Percentiles rank a stretch among this genome's conserved stretches.
Conservation (phyloP, 129 eudicot species). For the Scalesia atractyloides region DNA sequence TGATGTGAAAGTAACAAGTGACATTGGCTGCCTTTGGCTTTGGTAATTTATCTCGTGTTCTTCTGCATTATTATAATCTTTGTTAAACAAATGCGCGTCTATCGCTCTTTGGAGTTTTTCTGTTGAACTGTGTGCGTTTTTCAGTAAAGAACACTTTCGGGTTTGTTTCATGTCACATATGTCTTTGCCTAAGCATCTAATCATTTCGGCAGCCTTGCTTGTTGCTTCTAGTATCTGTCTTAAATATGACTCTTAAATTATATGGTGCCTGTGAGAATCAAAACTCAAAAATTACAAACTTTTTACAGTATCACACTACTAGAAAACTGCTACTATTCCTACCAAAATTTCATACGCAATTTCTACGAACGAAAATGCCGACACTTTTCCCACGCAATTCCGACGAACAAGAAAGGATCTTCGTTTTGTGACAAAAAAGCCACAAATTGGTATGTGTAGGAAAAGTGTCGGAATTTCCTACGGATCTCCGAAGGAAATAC, state of each 20-base stretch:
- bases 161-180: constrained; percentile 53
- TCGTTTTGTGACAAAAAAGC: too few relatives aligned
- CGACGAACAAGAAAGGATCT: too few relatives aligned
- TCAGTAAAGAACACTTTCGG: constrained; percentile 38
- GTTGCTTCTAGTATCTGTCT: constrained; percentile 61
- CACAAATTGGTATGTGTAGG: too few relatives aligned
- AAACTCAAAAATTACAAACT: not conserved
- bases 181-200: constrained; percentile 59
- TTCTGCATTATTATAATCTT: constrained; percentile 23
- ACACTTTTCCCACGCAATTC: too few relatives aligned
- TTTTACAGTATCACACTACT: too few relatives aligned
- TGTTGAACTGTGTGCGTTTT: constrained; percentile 45
- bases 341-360: too few relatives aligned
- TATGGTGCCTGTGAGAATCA: constrained; percentile 54
- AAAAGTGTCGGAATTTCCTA: too few relatives aligned
- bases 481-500: too few relatives aligned
- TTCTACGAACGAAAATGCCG: too few relatives aligned
- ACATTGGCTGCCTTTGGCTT: constrained; percentile 37
- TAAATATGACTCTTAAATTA: constrained; percentile 49
- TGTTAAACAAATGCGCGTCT: constrained; percentile 48
- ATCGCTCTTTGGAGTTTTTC: constrained; percentile 59
- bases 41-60: constrained; percentile 21
- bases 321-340: too few relatives aligned
- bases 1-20: constrained; percentile 70
- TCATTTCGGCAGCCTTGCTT: constrained; percentile 56